Evolutionary conservation across 345 rosid species (phyloP), one percentile per base, ranked within the genome.

Genomic region (Citrus trifoliata): DNA sequence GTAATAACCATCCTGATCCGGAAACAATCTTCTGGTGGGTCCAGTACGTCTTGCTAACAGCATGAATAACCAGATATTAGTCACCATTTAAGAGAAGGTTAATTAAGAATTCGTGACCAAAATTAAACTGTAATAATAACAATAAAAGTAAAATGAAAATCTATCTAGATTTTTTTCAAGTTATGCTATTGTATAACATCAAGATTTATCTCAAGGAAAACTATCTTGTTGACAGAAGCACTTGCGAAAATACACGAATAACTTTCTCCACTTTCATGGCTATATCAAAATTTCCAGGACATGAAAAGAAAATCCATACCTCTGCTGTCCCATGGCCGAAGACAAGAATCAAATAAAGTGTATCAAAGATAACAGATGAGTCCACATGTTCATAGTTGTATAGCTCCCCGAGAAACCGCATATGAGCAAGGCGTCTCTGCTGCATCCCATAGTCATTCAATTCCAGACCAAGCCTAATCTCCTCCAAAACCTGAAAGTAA

Each of bases 351-450:
- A 92, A 80, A 86, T 94, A 88, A 61, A 97, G 92, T 2, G 98
- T 97, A 85, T 97, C 98, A 73, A 97, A 97, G 79, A 97, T 92
- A 79, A 97, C 98, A 72, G 97, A 94, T 42, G 99, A 97, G 84
- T 94, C 99, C 82, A 94, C 97, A 46, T 90, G 99, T 85, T 93
- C 98, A 79, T 94, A 94, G 86, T 97, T 97, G 90, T 97, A 97
- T 78, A 94, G 90, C 88, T 94, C 98, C 83, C 99, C 99, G 80
- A 97, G 86, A 85, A 93, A 92, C 78, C 96, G 90, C 98, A 94
- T 91, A 83, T 92, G 99, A 14, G 98, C 98, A 83, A 97, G 87
- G 77, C 98, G 97, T 81, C 88, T 94, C 87, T 97, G 99, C 86
- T 94, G 99, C 93, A 94, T 91, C 81, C 98, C 98, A 84, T 89